Conservation (phyloP, 768 basidiomycete species). For the Guyanaporus albipodus region DNA sequence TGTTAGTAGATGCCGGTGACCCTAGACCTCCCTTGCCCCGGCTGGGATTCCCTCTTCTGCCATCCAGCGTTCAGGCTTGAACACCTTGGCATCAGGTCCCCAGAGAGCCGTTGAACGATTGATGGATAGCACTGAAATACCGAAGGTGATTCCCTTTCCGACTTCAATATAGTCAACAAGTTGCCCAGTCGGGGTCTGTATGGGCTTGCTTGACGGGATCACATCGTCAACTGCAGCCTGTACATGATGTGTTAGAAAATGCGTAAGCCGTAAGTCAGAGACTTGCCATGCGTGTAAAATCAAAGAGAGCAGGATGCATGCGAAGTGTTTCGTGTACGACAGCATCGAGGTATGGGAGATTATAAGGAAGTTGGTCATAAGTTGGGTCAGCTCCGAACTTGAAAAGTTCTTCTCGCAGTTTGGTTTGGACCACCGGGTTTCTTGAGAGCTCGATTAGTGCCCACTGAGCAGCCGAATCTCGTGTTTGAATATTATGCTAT, state of each 20-base stretch:
- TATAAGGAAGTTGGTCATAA: constrained; percentile 49
- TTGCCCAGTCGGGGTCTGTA: constrained; percentile 41
- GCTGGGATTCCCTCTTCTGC: constrained; percentile 24
- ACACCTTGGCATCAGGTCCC: constrained; percentile 57
- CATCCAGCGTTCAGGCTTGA: constrained; percentile 65
- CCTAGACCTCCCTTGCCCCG: constrained; percentile 43
- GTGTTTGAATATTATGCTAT: background rate
- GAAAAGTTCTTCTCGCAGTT: constrained; percentile 50
- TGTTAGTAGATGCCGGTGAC: constrained; percentile 47
- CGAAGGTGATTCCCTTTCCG: constrained; percentile 44
- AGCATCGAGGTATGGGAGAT: constrained; percentile 54
- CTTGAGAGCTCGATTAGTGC: constrained; percentile 53
- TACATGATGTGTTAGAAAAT: constrained; percentile 4
- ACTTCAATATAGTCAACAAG: constrained; percentile 39
- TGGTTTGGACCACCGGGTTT: constrained; percentile 42
- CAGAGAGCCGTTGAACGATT: constrained; percentile 54
- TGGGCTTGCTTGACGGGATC: constrained; percentile 51
- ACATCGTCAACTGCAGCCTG: constrained; percentile 52
- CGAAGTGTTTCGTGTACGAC: constrained; percentile 45
- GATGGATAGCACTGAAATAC: constrained; percentile 41
- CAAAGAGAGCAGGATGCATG: constrained; percentile 38
- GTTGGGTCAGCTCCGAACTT: constrained; percentile 42
- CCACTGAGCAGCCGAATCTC: constrained; percentile 32
- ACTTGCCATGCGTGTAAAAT: constrained; percentile 17
- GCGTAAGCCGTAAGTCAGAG: background rate